Conservation (phyloP, 2,329 filamentous ascomycete species). For the Pezicula neosporulosa region DNA sequence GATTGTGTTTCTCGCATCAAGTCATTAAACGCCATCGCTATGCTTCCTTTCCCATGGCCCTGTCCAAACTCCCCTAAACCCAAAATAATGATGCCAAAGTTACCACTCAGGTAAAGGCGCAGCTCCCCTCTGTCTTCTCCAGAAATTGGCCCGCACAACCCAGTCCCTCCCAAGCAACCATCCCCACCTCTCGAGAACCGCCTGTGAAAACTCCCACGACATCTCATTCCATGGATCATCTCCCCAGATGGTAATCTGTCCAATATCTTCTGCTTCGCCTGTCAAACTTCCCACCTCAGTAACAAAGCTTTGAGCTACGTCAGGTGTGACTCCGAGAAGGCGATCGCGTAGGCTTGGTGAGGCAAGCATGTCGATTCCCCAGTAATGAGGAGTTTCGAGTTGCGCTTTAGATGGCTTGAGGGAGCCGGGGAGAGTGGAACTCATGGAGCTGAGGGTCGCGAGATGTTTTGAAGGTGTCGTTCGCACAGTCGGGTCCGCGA, state of each 20-base stretch:
- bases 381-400: slow-evolving; percentile 36
- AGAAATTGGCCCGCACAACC: slow-evolving; percentile 37
- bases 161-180: slow-evolving; percentile 35
- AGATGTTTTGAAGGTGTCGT: slow-evolving; percentile 32
- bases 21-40: not conserved
- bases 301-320: slow-evolving; percentile 34
- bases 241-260: slow-evolving; percentile 39
- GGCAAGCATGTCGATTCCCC: slow-evolving; percentile 38
- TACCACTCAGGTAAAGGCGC: slow-evolving; percentile 31
- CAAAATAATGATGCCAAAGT: not conserved
- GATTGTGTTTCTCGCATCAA: too few relatives aligned
- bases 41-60: not conserved
- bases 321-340: slow-evolving; percentile 30
- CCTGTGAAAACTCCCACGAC: slow-evolving; percentile 39
- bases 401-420: slow-evolving; percentile 36
- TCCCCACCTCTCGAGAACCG: slow-evolving; percentile 35
- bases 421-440: slow-evolving; percentile 28
- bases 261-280: slow-evolving; percentile 31
- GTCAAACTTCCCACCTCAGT: slow-evolving; percentile 32
- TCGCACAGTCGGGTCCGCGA: slow-evolving; percentile 29
- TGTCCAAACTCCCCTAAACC: not conserved
- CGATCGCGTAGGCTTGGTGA: slow-evolving; percentile 35
- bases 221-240: slow-evolving; percentile 37
- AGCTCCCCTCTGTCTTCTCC: slow-evolving; percentile 34
- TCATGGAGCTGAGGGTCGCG: slow-evolving; percentile 22